A percentile compares a stretch with the other conserved stretches of the same genome.
These are phyloP conservation scores for Cordyceps sp. DNA, from an alignment of 2,329 filamentous ascomycete species.

Conservation along the genomic window DNA sequence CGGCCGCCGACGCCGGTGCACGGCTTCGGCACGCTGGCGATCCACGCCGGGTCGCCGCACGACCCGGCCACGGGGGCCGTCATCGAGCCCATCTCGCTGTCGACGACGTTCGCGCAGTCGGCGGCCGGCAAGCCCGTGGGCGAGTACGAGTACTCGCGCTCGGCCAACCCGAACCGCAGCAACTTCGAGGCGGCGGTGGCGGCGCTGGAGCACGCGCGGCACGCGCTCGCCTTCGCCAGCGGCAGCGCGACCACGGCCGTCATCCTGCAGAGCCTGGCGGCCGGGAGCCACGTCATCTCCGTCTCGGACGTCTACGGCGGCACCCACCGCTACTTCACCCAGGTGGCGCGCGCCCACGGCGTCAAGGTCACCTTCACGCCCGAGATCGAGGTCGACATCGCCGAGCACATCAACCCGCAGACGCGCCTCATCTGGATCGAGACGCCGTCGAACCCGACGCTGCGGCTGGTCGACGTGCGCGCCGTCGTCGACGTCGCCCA, in stretches of 20 bases:
- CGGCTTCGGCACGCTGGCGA: conserved; percentile 81
- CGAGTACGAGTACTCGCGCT: conserved; percentile 82
- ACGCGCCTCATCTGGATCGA: conserved; percentile 96
- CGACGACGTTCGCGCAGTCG: conserved; percentile 89
- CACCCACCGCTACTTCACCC: conserved; percentile 96
- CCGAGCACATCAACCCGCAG: conserved; percentile 66
- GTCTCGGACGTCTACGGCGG: conserved; percentile 97
- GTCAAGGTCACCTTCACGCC: conserved; percentile 91
- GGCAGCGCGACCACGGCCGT: conserved; percentile 87
- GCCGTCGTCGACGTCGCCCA: conserved; percentile 73
- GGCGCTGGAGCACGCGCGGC: conserved; percentile 78
- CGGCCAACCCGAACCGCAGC: conserved; percentile 83
- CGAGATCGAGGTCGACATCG: conserved; percentile 77
- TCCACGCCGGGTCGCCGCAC: conserved; percentile 83
- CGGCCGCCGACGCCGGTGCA: conserved; percentile 55
- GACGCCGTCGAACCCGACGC: conserved; percentile 83
- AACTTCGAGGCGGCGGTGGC: conserved; percentile 91
- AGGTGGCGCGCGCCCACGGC: conserved; percentile 87
- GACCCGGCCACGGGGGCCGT: conserved; percentile 88
- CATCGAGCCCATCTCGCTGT: conserved; percentile 89
- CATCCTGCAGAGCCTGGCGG: conserved; percentile 81
- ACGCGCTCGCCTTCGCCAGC: conserved; percentile 87
- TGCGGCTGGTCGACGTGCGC: conserved; percentile 83
- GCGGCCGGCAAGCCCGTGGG: conserved; percentile 78
- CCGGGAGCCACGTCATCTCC: conserved; percentile 85